Conservation (phyloP, 768 basidiomycete genomes). For the Termitomyces sp. region DNA sequence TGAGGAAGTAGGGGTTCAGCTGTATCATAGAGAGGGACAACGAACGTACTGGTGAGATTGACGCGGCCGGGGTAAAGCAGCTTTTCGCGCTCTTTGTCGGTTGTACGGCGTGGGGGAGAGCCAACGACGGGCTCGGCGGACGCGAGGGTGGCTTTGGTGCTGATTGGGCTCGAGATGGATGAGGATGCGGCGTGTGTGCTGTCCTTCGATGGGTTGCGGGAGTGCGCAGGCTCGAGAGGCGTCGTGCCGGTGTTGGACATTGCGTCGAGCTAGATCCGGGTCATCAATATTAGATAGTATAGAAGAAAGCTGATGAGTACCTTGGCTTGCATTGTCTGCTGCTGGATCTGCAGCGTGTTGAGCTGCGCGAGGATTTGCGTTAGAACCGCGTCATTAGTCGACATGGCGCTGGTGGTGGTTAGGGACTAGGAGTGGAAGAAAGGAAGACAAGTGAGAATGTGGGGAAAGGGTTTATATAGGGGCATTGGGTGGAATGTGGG, state of each 20-base stretch:
- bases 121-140: constrained; percentile 23
- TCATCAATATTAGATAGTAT: not conserved
- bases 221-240: constrained; percentile 28
- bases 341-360: constrained; percentile 65
- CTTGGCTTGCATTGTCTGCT: constrained; percentile 79
- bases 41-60: constrained; percentile 74
- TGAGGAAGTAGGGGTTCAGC: constrained; percentile 5
- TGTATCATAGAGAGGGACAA: not conserved
- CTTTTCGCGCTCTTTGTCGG: constrained; percentile 69
- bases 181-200: too few relatives aligned
- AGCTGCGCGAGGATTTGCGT: constrained; percentile 73
- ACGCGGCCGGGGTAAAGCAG: constrained; percentile 80
- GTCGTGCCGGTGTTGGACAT: constrained; percentile 23
- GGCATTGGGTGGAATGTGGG: too few relatives aligned
- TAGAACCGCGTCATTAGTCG: constrained; percentile 55
- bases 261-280: constrained; percentile 47
- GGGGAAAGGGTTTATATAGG: too few relatives aligned
- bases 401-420: too few relatives aligned
- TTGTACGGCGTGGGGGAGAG: constrained; percentile 19
- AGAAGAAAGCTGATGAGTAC: constrained; percentile 30
- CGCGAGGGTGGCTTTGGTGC: constrained; percentile 19
- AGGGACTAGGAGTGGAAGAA: too few relatives aligned
- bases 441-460: too few relatives aligned
- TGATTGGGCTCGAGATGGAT: not conserved
- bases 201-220: constrained; percentile 18